These are phyloP conservation scores for Mycena sanguinolenta DNA, from an alignment of 768 basidiomycete genomes.

Conservation along the genomic window DNA sequence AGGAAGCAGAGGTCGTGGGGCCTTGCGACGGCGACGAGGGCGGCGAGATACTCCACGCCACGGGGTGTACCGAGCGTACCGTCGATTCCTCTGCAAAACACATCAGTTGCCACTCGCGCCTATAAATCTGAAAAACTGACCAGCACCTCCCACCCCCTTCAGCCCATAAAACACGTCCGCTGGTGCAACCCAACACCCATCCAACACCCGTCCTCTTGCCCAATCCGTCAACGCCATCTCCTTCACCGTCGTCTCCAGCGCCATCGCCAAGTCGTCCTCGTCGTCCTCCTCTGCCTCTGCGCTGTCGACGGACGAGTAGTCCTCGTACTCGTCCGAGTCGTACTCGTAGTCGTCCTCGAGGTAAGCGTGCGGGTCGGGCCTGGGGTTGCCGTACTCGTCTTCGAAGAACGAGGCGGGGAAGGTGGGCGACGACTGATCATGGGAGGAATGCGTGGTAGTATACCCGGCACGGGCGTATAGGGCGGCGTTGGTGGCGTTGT, in stretches of 20 bases:
- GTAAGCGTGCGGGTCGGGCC: too few relatives aligned
- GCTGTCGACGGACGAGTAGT: neutral
- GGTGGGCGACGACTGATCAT: neutral
- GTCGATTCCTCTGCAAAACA: neutral
- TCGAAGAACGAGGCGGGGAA: too few relatives aligned
- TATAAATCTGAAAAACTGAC: too few relatives aligned
- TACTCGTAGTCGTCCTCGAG: neutral
- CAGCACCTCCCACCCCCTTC: neutral
- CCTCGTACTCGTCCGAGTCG: neutral
- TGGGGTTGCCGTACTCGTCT: too few relatives aligned
- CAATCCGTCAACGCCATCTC: neutral
- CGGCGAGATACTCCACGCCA: neutral
- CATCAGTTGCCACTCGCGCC: too few relatives aligned
- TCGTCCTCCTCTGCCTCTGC: neutral
- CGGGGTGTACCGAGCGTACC: neutral
- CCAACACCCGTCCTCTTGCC: neutral
- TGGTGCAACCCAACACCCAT: neutral
- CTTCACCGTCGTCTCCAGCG: neutral
- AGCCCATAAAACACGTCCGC: neutral
- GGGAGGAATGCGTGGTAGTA: neutral
- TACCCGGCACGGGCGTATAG: neutral
- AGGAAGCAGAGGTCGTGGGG: neutral
- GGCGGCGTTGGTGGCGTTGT: neutral
- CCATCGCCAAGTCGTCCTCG: neutral
- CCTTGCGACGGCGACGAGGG: neutral